These are phyloP conservation scores for Hirschfeldia incana DNA, from an alignment of 345 rosid species.

Conservation along the genomic window DNA sequence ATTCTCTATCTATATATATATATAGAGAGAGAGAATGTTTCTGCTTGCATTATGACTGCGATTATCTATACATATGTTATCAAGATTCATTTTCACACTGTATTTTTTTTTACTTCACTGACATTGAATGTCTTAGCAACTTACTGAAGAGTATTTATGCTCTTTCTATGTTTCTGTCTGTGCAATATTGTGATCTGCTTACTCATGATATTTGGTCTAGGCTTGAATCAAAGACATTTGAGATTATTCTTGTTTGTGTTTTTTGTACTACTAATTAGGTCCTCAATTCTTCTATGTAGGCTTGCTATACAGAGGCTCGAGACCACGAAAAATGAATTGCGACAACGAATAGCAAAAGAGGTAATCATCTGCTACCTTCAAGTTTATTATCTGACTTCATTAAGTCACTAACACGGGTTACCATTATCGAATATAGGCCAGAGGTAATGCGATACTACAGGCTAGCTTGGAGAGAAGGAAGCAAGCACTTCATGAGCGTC, in stretches of 20 bases:
- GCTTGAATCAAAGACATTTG: slow-evolving; percentile 6
- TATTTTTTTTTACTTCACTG: no score
- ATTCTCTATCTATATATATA: no score
- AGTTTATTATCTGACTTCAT: neutral
- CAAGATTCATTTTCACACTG: no score
- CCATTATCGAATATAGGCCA: slow-evolving; percentile 57
- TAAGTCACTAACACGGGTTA: slow-evolving; percentile 21
- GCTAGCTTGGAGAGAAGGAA: slow-evolving; percentile 98
- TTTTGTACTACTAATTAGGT: slow-evolving; percentile 22
- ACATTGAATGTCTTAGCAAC: no score
- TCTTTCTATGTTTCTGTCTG: slow-evolving; percentile 6
- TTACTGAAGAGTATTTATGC: neutral
- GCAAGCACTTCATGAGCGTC: slow-evolving; percentile 98
- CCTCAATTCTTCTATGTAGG: slow-evolving; percentile 45
- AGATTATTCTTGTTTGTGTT: neutral
- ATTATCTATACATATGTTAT: no score
- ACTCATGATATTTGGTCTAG: slow-evolving; percentile 6
- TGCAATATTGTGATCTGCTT: slow-evolving; percentile 2
- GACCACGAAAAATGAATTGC: slow-evolving; percentile 89
- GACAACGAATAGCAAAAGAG: slow-evolving; percentile 57
- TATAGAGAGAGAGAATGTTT: neutral
- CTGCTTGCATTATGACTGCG: neutral
- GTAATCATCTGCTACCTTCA: slow-evolving; percentile 30
- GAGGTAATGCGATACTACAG: slow-evolving; percentile 97
- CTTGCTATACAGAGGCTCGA: slow-evolving; percentile 97